These are phyloP conservation scores for Diplogelasinospora grovesii DNA, from an alignment of 495 filamentous ascomycete genomes.

Conservation along the genomic window DNA sequence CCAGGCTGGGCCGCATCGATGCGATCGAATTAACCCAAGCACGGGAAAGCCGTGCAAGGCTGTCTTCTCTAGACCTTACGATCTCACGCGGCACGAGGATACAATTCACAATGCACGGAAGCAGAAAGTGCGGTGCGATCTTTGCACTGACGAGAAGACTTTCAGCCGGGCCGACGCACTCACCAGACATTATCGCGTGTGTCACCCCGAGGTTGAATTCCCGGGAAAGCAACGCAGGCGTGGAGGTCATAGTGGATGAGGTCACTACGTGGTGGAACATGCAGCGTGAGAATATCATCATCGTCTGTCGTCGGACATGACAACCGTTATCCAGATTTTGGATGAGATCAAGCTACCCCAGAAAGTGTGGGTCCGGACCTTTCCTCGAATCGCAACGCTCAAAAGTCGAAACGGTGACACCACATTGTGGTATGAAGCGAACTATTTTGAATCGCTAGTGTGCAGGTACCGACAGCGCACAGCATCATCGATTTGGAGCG, in stretches of 20 bases:
- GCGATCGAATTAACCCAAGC: slow-evolving; percentile 87
- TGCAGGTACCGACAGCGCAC: no score
- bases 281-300: no score
- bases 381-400: no score
- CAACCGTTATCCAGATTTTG: neutral
- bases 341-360: no score
- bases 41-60: slow-evolving; percentile 96
- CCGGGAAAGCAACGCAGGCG: slow-evolving; percentile 56
- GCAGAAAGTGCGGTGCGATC: slow-evolving; percentile 89
- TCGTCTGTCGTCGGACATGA: neutral
- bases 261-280: no score
- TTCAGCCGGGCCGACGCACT: slow-evolving; percentile 88
- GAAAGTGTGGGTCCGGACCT: no score
- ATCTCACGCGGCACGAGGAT: slow-evolving; percentile 93
- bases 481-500: no score
- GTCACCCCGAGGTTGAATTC: slow-evolving; percentile 79
- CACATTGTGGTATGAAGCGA: no score
- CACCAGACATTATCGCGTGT: slow-evolving; percentile 86
- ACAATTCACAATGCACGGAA: slow-evolving; percentile 94
- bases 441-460: no score
- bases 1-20: slow-evolving; percentile 26
- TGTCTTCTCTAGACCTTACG: slow-evolving; percentile 94
- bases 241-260: slow-evolving; percentile 23
- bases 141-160: slow-evolving; percentile 93
- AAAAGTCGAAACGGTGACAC: no score